These are phyloP conservation scores for Casaregolazyma lundiana DNA, from an alignment of 1,139 yeast species.

Conservation along the genomic window DNA sequence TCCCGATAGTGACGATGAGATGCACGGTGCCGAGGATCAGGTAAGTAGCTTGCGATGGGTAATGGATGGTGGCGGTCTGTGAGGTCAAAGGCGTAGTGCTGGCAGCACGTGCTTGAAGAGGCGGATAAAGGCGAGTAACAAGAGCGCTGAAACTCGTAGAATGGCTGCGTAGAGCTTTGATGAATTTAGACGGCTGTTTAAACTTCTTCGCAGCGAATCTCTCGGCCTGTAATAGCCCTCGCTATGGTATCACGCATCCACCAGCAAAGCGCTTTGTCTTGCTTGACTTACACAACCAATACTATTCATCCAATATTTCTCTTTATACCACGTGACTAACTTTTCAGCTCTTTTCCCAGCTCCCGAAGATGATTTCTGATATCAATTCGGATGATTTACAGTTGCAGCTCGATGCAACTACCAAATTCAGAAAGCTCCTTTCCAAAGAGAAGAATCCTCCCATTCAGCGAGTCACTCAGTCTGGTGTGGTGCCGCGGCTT, in stretches of 20 bases:
- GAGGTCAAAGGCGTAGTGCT: neutral
- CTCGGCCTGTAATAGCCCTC: too few relatives aligned
- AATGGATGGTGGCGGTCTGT: neutral
- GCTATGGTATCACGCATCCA: too few relatives aligned
- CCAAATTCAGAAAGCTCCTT: slow-evolving; percentile 86
- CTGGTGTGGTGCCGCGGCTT: slow-evolving; percentile 88
- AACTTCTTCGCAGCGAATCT: too few relatives aligned
- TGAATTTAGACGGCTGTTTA: too few relatives aligned
- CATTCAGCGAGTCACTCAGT: slow-evolving; percentile 83
- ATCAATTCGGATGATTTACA: slow-evolving; percentile 75
- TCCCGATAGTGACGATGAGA: slow-evolving; percentile 45
- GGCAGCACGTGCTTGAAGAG: neutral
- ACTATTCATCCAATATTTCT: too few relatives aligned
- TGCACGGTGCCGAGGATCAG: slow-evolving; percentile 26
- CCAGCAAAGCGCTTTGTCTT: too few relatives aligned
- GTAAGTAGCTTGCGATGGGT: slow-evolving; percentile 16
- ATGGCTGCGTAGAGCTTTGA: too few relatives aligned
- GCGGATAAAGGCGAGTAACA: neutral
- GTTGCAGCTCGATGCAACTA: slow-evolving; percentile 80
- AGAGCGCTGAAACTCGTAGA: neutral
- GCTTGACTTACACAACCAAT: too few relatives aligned
- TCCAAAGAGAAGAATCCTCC: slow-evolving; percentile 98
- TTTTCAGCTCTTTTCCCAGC: slow-evolving; percentile 50
- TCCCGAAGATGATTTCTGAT: slow-evolving; percentile 82
- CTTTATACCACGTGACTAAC: slow-evolving; percentile 1